Conservation (phyloP, 495 filamentous ascomycete genomes). For the Ramalina intermedia region DNA sequence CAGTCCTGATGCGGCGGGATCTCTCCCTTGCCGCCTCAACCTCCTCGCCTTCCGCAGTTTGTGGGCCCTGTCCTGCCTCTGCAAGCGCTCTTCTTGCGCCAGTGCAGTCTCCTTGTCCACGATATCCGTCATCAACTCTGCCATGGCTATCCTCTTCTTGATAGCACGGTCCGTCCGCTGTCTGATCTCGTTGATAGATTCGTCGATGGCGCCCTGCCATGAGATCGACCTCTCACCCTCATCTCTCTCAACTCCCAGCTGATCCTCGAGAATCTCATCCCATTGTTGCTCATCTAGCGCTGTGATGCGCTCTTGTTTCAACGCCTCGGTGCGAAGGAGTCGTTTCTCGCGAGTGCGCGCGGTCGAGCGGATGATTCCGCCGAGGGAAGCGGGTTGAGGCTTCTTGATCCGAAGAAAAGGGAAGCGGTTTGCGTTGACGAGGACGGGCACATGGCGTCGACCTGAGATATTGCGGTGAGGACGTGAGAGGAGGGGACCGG, state of each 20-base stretch:
- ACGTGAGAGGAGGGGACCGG: constrained; percentile 10
- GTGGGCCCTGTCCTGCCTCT: constrained; percentile 2
- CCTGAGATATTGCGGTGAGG: constrained; percentile 32
- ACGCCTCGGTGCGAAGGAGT: constrained; percentile 20
- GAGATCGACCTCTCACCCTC: neutral
- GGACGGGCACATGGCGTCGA: constrained; percentile 41
- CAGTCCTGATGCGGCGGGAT: neutral
- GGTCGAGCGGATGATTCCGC: constrained; percentile 40
- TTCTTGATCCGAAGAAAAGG: constrained; percentile 60
- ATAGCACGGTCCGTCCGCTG: constrained; percentile 18
- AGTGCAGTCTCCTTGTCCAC: constrained; percentile 21
- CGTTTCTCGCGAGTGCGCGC: constrained; percentile 24
- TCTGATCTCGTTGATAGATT: neutral
- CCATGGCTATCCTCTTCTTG: constrained; percentile 40
- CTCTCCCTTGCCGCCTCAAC: constrained; percentile 6
- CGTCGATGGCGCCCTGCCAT: constrained; percentile 11
- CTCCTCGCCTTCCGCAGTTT: constrained; percentile 6
- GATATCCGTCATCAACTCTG: constrained; percentile 34
- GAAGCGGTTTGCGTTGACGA: constrained; percentile 43
- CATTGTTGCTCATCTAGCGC: constrained; percentile 44
- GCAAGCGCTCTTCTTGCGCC: constrained; percentile 6
- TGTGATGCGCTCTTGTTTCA: constrained; percentile 20
- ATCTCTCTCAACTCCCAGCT: neutral
- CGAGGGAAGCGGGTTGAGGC: constrained; percentile 46
- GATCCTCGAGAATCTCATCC: constrained; percentile 28